Evolutionary conservation across 2,329 filamentous ascomycete genomes (phyloP).

Genomic region (Leptographium wingfieldii): DNA sequence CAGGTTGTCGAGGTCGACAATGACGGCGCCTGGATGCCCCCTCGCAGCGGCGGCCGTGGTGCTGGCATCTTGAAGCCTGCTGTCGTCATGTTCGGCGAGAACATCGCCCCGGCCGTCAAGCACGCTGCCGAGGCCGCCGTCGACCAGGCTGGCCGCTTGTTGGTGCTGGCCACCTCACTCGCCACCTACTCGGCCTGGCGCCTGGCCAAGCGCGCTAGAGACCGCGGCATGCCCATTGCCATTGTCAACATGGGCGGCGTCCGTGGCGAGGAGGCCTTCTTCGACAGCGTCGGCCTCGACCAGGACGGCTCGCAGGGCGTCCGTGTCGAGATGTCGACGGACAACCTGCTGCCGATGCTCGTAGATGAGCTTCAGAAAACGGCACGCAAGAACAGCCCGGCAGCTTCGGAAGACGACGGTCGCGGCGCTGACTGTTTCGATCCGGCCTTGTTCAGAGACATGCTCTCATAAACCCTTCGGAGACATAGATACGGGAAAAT

Average conservation of each 20-base stretch:
- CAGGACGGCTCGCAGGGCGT: constrained; percentile 40
- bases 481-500: background rate
- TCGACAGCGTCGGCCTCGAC: constrained; percentile 38
- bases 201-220: constrained; percentile 69
- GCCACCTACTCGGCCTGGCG: constrained; percentile 95
- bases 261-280: constrained; percentile 64
- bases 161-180: constrained; percentile 79
- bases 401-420: background rate
- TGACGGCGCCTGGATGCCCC: constrained; percentile 64
- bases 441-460: constrained; percentile 40
- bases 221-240: constrained; percentile 72
- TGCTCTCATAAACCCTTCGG: constrained; percentile 36
- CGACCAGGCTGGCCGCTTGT: constrained; percentile 59
- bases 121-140: constrained; percentile 65
- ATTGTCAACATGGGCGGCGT: constrained; percentile 82
- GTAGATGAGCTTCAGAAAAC: constrained; percentile 35
- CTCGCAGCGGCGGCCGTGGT: constrained; percentile 19
- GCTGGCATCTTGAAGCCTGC: constrained; percentile 83
- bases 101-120: constrained; percentile 59
- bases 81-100: constrained; percentile 95
- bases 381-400: background rate
- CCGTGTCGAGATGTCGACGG: constrained; percentile 44
- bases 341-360: constrained; percentile 43
- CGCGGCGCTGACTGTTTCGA: constrained; percentile 11
- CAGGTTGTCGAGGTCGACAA: constrained; percentile 55